These are phyloP conservation scores for Colletotrichum abscissum DNA, from an alignment of 2,329 filamentous ascomycete genomes.

Conservation along the genomic window DNA sequence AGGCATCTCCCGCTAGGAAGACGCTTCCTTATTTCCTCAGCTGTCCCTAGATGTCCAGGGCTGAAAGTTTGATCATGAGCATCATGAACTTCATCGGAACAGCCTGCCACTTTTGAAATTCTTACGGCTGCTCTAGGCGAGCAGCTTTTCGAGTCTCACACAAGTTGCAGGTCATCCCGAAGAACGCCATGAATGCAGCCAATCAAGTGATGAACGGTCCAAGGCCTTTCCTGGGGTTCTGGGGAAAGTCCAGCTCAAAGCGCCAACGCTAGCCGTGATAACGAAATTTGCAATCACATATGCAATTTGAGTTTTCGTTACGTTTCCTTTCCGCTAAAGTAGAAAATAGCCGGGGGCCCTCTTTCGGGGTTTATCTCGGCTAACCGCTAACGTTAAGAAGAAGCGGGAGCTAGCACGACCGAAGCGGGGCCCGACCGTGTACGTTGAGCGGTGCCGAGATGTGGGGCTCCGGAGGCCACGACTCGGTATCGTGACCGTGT, in stretches of 20 bases:
- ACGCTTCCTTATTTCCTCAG: too few relatives aligned
- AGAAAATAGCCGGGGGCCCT: background rate
- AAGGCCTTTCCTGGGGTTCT: background rate
- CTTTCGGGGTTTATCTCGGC: background rate
- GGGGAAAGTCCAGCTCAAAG: background rate
- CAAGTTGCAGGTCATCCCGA: too few relatives aligned
- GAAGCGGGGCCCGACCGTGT: conserved; percentile 24
- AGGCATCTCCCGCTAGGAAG: too few relatives aligned
- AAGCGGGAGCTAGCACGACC: background rate
- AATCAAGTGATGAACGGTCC: background rate
- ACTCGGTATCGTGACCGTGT: conserved; percentile 11
- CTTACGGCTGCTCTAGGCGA: too few relatives aligned
- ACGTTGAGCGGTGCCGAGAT: conserved; percentile 7
- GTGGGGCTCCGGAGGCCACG: conserved; percentile 18
- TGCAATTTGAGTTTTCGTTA: background rate
- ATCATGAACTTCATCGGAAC: too few relatives aligned
- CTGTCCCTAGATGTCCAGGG: too few relatives aligned
- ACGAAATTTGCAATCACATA: background rate
- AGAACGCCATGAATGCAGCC: too few relatives aligned
- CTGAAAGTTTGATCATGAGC: too few relatives aligned
- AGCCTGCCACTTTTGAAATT: too few relatives aligned
- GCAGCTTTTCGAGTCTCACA: too few relatives aligned
- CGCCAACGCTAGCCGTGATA: background rate
- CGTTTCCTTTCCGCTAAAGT: background rate
- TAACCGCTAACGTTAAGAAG: conserved; percentile 2